Conservation (phyloP, 1,284 basidiomycete genomes). For the Flammula alnicola region DNA sequence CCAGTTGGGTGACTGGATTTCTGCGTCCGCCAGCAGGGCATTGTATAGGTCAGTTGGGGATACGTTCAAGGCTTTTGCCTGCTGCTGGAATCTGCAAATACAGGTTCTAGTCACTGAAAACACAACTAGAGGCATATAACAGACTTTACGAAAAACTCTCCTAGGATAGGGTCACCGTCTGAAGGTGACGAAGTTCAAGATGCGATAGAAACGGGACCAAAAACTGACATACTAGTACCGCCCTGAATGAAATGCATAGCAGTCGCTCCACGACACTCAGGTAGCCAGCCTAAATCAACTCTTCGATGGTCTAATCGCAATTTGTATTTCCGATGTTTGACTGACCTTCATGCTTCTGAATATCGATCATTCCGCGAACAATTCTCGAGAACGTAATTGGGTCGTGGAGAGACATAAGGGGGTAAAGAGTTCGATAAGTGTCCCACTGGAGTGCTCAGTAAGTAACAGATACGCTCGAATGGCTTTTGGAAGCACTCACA, state of each 20-base stretch:
- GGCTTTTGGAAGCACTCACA: conserved; percentile 35
- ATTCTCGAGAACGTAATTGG: conserved; percentile 59
- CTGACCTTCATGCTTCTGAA: conserved; percentile 66
- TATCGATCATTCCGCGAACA: conserved; percentile 66
- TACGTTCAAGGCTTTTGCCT: conserved; percentile 51
- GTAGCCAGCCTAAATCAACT: conserved; percentile 55
- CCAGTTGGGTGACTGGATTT: conserved; percentile 62
- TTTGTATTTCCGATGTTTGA: no score
- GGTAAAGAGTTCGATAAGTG: conserved; percentile 63
- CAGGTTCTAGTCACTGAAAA: not conserved
- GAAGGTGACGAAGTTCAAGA: conserved; percentile 1
- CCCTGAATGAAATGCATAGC: conserved; percentile 59
- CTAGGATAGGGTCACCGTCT: conserved; percentile 69
- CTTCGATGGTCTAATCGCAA: not conserved
- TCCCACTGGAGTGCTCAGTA: conserved; percentile 53
- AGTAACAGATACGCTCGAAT: not conserved
- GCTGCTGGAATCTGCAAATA: conserved; percentile 48
- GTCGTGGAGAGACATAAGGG: conserved; percentile 65
- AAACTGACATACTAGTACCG: conserved; percentile 52
- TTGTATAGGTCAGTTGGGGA: conserved; percentile 52
- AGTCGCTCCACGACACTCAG: conserved; percentile 62
- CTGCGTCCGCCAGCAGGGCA: conserved; percentile 63
- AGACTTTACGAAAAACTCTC: conserved; percentile 72
- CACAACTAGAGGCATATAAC: conserved; percentile 12
- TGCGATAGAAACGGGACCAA: not conserved